Conservation (phyloP, 257 asterid genomes). For the Solanum pimpinellifolium region DNA sequence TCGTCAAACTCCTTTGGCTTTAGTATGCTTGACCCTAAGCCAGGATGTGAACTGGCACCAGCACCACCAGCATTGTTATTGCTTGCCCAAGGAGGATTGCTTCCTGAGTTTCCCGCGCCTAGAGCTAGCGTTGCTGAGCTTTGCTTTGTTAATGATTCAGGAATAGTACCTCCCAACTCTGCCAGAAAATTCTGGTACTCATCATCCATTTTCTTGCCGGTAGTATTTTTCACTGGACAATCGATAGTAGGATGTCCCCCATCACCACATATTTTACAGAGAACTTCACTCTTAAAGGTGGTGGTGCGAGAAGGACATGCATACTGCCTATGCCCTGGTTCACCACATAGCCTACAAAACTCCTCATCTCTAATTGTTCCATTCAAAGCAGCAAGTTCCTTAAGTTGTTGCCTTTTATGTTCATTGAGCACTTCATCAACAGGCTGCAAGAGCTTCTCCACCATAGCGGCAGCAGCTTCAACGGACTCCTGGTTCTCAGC, state of each 20-base stretch:
- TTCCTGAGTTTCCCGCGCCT: conserved; percentile 42
- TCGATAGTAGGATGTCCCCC: conserved; percentile 97
- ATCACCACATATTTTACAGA: conserved; percentile 92
- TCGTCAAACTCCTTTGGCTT: conserved; percentile 93
- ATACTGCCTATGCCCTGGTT: conserved; percentile 86
- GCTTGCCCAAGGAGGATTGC: conserved; percentile 83
- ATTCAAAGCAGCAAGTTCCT: conserved; percentile 92
- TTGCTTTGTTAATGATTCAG: conserved; percentile 52
- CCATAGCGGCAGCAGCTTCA: conserved; percentile 93
- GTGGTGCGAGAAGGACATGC: conserved; percentile 85
- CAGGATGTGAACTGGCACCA: conserved; percentile 37
- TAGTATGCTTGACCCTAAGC: conserved; percentile 32
- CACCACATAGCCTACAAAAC: conserved; percentile 87
- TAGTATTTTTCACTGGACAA: conserved; percentile 81
- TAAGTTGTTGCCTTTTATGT: conserved; percentile 94
- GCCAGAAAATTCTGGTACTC: conserved; percentile 91
- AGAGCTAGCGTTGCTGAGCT: conserved; percentile 55
- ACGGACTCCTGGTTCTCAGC: conserved; percentile 92
- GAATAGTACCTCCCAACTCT: conserved; percentile 84
- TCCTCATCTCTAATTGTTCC: conserved; percentile 98
- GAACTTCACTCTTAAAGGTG: conserved; percentile 85
- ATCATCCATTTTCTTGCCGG: conserved; percentile 98
- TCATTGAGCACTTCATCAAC: conserved; percentile 95
- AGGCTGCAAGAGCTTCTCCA: conserved; percentile 94
- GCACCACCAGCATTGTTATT: conserved; percentile 19